Evolutionary conservation across 2,329 filamentous ascomycete species (phyloP).

Genomic region (Colletotrichum lupini): DNA sequence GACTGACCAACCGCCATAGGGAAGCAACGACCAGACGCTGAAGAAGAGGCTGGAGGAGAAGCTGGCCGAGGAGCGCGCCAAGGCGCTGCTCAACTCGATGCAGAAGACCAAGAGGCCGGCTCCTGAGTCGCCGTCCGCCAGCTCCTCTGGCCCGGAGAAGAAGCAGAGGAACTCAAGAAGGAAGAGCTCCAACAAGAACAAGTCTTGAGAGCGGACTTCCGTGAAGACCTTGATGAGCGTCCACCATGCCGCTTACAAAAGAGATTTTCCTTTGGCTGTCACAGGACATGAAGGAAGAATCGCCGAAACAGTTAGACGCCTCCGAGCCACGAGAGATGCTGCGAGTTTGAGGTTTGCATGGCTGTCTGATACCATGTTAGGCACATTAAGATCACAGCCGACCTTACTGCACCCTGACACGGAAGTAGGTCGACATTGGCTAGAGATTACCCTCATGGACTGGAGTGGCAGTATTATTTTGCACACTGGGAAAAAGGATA

Average conservation of each 20-base stretch:
- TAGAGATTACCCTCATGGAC: too few species aligned
- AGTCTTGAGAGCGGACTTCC: background rate
- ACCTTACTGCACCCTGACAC: background rate
- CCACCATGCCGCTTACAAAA: too few species aligned
- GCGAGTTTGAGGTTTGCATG: background rate
- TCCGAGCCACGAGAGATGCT: background rate
- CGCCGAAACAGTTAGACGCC: background rate
- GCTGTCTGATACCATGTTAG: background rate
- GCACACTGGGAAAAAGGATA: background rate
- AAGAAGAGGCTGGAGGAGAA: slow-evolving; percentile 65
- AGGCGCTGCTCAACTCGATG: slow-evolving; percentile 59
- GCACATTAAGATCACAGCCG: background rate
- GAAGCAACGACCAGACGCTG: slow-evolving; percentile 60
- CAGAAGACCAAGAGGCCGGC: slow-evolving; percentile 55
- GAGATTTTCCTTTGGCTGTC: background rate
- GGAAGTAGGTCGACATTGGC: background rate
- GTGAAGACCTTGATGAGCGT: background rate
- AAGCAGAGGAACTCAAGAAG: slow-evolving; percentile 44
- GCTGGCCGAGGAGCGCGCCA: slow-evolving; percentile 66
- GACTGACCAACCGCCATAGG: slow-evolving; percentile 42
- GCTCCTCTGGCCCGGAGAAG: slow-evolving; percentile 43
- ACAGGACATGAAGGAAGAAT: background rate
- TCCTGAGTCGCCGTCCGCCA: slow-evolving; percentile 43
- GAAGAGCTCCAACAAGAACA: slow-evolving; percentile 37
- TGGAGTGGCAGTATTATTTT: background rate